Evolutionary conservation across 192 early-diverging fungal genomes (phyloP).

Genomic region (Physocladia obscura): DNA sequence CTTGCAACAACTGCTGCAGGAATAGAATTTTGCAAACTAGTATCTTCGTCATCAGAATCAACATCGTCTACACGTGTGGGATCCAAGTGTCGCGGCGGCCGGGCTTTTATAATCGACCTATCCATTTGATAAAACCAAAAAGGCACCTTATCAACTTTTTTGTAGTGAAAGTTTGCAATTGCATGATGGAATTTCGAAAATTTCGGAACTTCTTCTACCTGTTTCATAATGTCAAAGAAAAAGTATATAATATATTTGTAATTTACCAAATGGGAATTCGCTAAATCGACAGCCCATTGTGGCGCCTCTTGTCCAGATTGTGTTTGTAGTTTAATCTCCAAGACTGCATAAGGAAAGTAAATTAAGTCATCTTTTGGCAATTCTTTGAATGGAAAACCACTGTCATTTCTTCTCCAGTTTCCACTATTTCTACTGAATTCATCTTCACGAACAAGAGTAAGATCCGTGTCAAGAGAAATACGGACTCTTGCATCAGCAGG

Average conservation of each 20-base stretch:
- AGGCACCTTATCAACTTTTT: conserved; percentile 76
- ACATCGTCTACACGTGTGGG: conserved; percentile 15
- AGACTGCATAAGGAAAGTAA: conserved; percentile 87
- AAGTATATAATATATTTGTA: background rate
- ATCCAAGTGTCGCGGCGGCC: conserved; percentile 14
- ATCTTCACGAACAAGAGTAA: conserved; percentile 89
- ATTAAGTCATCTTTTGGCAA: conserved; percentile 73
- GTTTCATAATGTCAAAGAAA: background rate
- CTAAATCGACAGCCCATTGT: conserved; percentile 84
- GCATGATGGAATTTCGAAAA: conserved; percentile 97
- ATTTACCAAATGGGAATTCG: conserved; percentile 78
- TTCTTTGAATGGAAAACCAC: conserved; percentile 70
- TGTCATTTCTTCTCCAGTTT: conserved; percentile 85
- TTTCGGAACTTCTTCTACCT: conserved; percentile 86
- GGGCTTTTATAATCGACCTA: conserved; percentile 81
- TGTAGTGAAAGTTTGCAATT: conserved; percentile 67
- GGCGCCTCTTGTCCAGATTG: conserved; percentile 89
- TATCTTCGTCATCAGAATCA: conserved; percentile 27
- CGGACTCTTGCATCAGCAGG: conserved; percentile 86
- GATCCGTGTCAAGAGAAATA: conserved; percentile 86
- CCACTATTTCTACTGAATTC: conserved; percentile 56
- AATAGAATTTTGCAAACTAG: background rate
- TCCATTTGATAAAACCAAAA: conserved; percentile 96
- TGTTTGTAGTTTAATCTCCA: conserved; percentile 95
- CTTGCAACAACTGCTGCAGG: background rate